Percentiles rank a stretch among this genome's conserved stretches.
Evolutionary conservation across 768 basidiomycete genomes (phyloP).

Genomic region (Suillus cothurnatus): DNA sequence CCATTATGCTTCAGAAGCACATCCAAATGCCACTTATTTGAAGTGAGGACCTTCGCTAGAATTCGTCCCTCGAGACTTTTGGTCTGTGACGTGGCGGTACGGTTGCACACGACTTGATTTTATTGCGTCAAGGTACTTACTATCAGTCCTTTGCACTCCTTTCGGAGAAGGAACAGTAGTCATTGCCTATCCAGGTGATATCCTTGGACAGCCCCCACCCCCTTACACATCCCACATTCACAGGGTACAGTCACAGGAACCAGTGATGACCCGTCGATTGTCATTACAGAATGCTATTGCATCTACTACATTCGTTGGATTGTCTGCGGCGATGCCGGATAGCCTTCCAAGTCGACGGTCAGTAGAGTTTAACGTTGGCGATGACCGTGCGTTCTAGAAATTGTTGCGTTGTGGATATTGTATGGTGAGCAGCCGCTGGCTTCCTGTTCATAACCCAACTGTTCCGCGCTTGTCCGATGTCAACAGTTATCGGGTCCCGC

Average conservation of each 20-base stretch:
- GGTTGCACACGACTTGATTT: neutral
- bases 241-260: conserved; percentile 75
- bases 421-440: neutral
- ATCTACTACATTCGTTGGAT: neutral
- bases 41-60: neutral
- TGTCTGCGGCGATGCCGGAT: neutral
- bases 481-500: neutral
- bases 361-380: neutral
- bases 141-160: neutral
- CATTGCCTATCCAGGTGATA: neutral
- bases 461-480: neutral
- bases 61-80: neutral
- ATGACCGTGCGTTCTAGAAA: neutral
- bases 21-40: neutral
- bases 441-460: neutral
- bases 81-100: neutral
- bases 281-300: conserved; percentile 62
- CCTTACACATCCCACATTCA: conserved; percentile 67
- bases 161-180: neutral
- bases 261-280: conserved; percentile 83
- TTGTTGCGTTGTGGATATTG: neutral
- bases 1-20: neutral
- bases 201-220: neutral
- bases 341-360: neutral
- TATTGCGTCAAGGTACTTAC: neutral